These are phyloP conservation scores for Candida saitoana DNA, from an alignment of 805 yeast genomes.

Conservation along the genomic window DNA sequence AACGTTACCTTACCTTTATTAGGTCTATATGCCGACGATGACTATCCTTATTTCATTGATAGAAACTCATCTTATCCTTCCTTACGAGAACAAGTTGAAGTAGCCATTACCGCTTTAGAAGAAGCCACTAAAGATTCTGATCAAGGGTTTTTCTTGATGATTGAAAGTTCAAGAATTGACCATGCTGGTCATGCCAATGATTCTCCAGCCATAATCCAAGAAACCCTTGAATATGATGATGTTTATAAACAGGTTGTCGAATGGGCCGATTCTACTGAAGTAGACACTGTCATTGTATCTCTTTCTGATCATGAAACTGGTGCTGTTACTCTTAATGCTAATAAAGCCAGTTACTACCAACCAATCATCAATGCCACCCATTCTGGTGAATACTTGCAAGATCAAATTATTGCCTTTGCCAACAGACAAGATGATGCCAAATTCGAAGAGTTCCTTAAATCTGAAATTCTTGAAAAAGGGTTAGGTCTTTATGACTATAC, in stretches of 20 bases:
- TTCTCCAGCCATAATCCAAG: slow-evolving; percentile 91
- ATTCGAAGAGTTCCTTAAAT: slow-evolving; percentile 18
- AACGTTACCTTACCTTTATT: slow-evolving; percentile 73
- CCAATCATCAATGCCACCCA: slow-evolving; percentile 70
- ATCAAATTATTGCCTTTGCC: slow-evolving; percentile 36
- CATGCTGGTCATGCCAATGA: slow-evolving; percentile 95
- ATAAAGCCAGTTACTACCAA: slow-evolving; percentile 81
- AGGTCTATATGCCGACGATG: slow-evolving; percentile 68
- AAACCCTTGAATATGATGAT: slow-evolving; percentile 80
- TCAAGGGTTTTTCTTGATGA: slow-evolving; percentile 77
- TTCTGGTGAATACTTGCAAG: slow-evolving; percentile 68
- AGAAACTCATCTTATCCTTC: slow-evolving; percentile 66
- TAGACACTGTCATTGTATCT: slow-evolving; percentile 73
- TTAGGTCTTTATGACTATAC: slow-evolving; percentile 63
- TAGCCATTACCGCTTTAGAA: slow-evolving; percentile 67
- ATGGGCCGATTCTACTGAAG: slow-evolving; percentile 62
- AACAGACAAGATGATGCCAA: slow-evolving; percentile 22
- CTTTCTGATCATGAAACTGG: slow-evolving; percentile 97
- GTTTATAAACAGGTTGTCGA: slow-evolving; percentile 73
- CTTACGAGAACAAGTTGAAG: slow-evolving; percentile 69
- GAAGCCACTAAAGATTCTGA: slow-evolving; percentile 69
- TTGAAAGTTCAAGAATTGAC: slow-evolving; percentile 92
- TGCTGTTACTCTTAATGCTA: too few species aligned
- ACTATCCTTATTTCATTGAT: slow-evolving; percentile 84
- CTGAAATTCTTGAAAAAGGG: slow-evolving; percentile 52